phyloP scores from a whole-genome alignment of 208 protist genomes.

The Leishmania arabica region DNA sequence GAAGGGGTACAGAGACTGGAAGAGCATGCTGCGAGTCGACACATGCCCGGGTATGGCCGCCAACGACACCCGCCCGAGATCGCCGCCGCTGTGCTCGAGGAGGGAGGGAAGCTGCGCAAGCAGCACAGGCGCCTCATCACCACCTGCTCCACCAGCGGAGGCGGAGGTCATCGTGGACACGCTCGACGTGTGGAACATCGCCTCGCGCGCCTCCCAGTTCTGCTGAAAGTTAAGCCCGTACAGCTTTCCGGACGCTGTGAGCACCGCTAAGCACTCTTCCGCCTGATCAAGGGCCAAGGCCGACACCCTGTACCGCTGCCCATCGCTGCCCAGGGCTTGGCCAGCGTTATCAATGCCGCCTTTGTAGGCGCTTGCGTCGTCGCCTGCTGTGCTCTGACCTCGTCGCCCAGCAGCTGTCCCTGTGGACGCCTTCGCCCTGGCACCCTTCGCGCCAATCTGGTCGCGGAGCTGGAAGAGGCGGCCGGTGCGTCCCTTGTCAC shows the following conservation, averaged over 20 bases:
- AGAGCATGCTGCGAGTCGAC: slow-evolving; percentile 34
- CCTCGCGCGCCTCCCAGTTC: slow-evolving; percentile 40
- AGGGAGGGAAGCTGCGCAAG: background rate
- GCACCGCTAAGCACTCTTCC: slow-evolving; percentile 68
- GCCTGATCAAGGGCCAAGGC: slow-evolving; percentile 67
- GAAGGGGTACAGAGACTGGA: slow-evolving; percentile 77
- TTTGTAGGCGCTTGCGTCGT: background rate
- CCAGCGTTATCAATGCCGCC: background rate
- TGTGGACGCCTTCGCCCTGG: background rate
- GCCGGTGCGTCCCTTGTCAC: background rate
- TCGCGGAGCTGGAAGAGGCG: slow-evolving; percentile 18
- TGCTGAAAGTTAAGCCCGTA: slow-evolving; percentile 62
- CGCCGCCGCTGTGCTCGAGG: background rate
- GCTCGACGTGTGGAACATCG: slow-evolving; percentile 15
- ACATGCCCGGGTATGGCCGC: background rate
- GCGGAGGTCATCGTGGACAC: background rate
- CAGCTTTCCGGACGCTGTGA: slow-evolving; percentile 63
- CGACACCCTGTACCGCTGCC: slow-evolving; percentile 29
- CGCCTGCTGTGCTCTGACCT: background rate
- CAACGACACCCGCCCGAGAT: slow-evolving; percentile 12
- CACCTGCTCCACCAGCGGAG: background rate
- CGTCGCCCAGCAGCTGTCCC: background rate
- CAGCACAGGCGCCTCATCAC: background rate
- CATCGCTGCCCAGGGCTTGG: slow-evolving; percentile 4
- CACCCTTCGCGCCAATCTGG: background rate